Conservation (phyloP, 495 filamentous ascomycete species). For the Penicillium paradoxum region DNA sequence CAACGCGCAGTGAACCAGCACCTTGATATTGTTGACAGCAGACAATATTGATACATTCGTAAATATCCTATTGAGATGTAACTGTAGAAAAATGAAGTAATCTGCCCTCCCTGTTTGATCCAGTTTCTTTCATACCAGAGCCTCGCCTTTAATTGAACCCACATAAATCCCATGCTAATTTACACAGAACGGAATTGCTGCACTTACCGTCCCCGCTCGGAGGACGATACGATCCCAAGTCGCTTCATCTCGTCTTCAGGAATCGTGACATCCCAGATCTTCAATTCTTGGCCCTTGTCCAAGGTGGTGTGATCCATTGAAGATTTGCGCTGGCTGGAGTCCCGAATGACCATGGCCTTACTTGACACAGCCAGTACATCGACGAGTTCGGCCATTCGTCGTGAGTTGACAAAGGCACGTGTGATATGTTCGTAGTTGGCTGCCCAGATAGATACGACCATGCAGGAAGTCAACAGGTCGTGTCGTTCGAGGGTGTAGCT, state of each 20-base stretch:
- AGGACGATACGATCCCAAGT: background rate
- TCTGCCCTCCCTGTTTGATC: conserved; percentile 3
- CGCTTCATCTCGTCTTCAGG: conserved; percentile 25
- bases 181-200: conserved; percentile 17
- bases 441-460: conserved; percentile 69
- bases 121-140: conserved; percentile 5
- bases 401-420: conserved; percentile 56
- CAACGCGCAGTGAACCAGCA: too few species aligned
- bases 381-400: conserved; percentile 73
- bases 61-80: conserved; percentile 4
- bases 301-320: conserved; percentile 29
- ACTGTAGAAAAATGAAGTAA: background rate
- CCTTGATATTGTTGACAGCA: background rate
- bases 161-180: conserved; percentile 17
- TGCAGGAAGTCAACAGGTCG: conserved; percentile 62
- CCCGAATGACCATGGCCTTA: conserved; percentile 56
- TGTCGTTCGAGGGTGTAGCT: conserved; percentile 57
- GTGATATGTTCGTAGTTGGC: conserved; percentile 60
- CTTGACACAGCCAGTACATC: conserved; percentile 67
- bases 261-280: conserved; percentile 43
- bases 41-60: conserved; percentile 2
- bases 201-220: conserved; percentile 5
- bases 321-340: conserved; percentile 30
- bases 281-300: conserved; percentile 38
- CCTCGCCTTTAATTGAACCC: background rate